These are phyloP conservation scores for Gastrodia elata DNA, from an alignment of 106 monocot genomes.

Conservation along the genomic window DNA sequence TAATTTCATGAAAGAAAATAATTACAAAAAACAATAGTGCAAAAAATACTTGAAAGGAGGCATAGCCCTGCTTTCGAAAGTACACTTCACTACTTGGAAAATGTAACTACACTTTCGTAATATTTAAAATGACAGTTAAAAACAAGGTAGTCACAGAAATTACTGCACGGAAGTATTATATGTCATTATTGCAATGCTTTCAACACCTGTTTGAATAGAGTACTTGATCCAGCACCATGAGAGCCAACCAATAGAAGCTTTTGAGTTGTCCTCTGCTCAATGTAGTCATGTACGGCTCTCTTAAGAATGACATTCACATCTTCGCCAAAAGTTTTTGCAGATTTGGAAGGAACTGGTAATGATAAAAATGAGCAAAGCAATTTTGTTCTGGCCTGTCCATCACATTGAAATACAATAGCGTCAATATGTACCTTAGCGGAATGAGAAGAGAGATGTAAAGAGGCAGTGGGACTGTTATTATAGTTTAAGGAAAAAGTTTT, in stretches of 20 bases:
- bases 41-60: neutral
- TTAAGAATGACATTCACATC: constrained; percentile 27
- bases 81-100: neutral
- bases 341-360: constrained; percentile 57
- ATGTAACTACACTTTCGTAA: neutral
- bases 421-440: neutral
- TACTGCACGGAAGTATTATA: neutral
- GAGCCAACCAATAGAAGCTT: constrained; percentile 74
- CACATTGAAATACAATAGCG: neutral
- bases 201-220: constrained; percentile 89
- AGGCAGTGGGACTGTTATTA: neutral
- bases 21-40: neutral
- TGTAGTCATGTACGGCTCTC: constrained; percentile 39
- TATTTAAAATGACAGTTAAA: neutral
- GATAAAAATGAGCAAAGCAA: constrained; percentile 78
- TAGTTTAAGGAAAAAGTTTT: neutral
- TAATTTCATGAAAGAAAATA: neutral
- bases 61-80: neutral
- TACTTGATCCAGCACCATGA: constrained; percentile 74
- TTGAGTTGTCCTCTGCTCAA: constrained; percentile 52
- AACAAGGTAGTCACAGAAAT: neutral
- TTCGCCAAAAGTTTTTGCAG: constrained; percentile 27
- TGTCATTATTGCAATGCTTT: neutral
- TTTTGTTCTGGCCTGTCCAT: constrained; percentile 62
- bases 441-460: neutral